Evolutionary conservation across 2,329 filamentous ascomycete genomes (phyloP).

Genomic region (Talaromyces sp.): DNA sequence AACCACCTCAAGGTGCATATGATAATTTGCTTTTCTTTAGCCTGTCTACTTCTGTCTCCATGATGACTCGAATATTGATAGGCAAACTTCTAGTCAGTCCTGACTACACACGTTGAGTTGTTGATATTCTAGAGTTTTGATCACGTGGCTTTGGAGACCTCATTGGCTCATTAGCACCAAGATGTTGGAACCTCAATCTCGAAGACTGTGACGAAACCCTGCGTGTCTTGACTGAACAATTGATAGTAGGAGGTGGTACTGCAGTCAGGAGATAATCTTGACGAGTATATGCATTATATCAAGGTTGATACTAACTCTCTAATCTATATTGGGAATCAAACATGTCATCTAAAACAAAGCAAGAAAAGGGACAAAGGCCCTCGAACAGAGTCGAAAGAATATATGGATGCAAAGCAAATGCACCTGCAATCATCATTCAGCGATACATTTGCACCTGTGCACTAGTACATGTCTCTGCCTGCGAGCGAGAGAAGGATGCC

Average conservation of each 20-base stretch:
- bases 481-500: constrained; percentile 7
- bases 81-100: not conserved
- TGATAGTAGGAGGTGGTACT: no score
- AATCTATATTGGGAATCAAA: constrained; percentile 11
- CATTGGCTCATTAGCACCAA: no score
- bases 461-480: constrained; percentile 11
- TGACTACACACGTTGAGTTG: not conserved
- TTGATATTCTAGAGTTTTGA: not conserved
- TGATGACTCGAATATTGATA: not conserved
- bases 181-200: no score
- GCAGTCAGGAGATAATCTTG: no score
- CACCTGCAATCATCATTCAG: constrained; percentile 9
- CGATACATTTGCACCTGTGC: constrained; percentile 8
- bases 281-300: not conserved
- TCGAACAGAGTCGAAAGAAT: not conserved
- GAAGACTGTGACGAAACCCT: no score
- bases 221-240: no score
- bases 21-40: not conserved
- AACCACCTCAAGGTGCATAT: not conserved
- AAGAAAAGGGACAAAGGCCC: not conserved
- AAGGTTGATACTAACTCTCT: not conserved
- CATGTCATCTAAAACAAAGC: constrained; percentile 3
- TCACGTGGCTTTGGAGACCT: not conserved
- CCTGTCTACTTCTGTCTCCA: not conserved
- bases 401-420: constrained; percentile 1